Percentiles rank a stretch among this genome's conserved stretches.
phyloP scores from a whole-genome alignment of 495 filamentous ascomycete genomes.

The Aspergillus sclerotioniger region DNA sequence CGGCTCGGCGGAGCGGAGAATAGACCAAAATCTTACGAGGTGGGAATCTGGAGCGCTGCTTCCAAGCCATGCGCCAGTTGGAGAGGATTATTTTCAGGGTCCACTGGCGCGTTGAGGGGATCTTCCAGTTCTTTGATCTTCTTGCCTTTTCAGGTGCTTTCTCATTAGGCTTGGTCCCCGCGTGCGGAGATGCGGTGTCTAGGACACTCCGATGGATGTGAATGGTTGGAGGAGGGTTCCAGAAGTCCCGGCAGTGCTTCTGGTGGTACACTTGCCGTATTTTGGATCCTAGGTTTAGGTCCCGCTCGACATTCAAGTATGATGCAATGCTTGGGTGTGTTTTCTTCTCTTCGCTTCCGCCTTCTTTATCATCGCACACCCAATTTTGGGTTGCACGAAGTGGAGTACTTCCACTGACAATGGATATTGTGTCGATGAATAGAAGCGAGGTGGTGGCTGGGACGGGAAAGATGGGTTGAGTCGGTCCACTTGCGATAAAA shows the following conservation, averaged over 20 bases:
- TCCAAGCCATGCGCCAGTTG: background rate
- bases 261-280: background rate
- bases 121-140: background rate
- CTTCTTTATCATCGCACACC: background rate
- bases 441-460: background rate
- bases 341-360: background rate
- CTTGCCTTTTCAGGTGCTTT: background rate
- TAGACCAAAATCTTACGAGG: background rate
- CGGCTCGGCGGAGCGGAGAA: conserved; percentile 18
- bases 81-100: background rate
- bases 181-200: conserved; percentile 2
- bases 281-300: conserved; percentile 5
- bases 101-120: background rate
- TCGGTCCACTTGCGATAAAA: background rate
- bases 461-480: no score
- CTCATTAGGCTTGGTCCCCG: background rate
- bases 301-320: conserved; percentile 1
- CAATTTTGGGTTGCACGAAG: background rate
- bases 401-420: conserved; percentile 2
- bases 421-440: background rate
- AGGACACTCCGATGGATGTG: background rate
- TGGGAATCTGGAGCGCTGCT: background rate
- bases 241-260: background rate
- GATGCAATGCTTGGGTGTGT: background rate
- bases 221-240: conserved; percentile 3